Conservation (phyloP, 306 rosid genomes). For the Ochetophila trinervis region DNA sequence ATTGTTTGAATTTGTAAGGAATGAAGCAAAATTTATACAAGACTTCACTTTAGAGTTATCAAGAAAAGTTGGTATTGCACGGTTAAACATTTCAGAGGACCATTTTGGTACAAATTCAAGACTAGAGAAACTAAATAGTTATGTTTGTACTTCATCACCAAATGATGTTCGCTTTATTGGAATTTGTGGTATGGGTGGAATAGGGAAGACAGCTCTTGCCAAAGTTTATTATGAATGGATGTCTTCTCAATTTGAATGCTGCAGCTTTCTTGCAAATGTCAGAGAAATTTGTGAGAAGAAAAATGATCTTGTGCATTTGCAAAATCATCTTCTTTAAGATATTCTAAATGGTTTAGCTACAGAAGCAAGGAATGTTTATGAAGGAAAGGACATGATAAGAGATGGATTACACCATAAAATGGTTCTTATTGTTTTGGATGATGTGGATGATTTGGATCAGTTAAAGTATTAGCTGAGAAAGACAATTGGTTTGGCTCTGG, state of each 20-base stretch:
- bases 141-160: background rate
- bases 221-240: constrained; percentile 15
- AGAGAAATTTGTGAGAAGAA: constrained; percentile 8
- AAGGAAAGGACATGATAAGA: background rate
- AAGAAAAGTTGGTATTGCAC: background rate
- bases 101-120: constrained; percentile 16
- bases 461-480: background rate
- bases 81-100: background rate
- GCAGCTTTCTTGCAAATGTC: constrained; percentile 23
- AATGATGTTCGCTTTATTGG: constrained; percentile 19
- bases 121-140: background rate
- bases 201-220: constrained; percentile 31
- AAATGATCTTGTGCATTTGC: no score
- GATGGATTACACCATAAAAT: background rate
- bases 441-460: background rate
- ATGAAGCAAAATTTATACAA: background rate
- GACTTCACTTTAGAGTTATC: background rate
- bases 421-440: background rate
- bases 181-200: constrained; percentile 36
- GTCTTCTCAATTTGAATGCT: background rate
- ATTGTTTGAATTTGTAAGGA: background rate
- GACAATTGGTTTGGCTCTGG: background rate
- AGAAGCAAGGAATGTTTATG: background rate
- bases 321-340: background rate
- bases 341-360: background rate